A percentile compares a stretch with the other conserved stretches of the same genome.
These are phyloP conservation scores for Plectosphaerella plurivora DNA, from an alignment of 2,329 filamentous ascomycete species.

Conservation along the genomic window DNA sequence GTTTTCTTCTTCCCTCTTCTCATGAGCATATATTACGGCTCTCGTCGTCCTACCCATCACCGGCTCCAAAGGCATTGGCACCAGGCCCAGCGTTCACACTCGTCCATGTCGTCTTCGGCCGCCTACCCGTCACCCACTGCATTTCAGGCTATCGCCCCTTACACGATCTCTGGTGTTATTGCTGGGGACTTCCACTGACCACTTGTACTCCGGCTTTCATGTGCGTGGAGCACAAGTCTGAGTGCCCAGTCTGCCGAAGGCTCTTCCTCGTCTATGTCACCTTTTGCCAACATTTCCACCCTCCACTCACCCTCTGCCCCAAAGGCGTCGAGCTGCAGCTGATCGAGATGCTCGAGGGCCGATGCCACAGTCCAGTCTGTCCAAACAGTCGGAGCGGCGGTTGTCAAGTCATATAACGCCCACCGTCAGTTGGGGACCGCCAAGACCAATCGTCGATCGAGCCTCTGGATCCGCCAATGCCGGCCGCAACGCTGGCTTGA, in stretches of 20 bases:
- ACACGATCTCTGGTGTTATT: background rate
- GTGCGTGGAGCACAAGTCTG: constrained; percentile 53
- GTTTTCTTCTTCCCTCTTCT: background rate
- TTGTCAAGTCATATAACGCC: constrained; percentile 44
- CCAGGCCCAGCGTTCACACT: background rate
- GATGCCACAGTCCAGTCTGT: constrained; percentile 55
- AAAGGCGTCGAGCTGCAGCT: constrained; percentile 31
- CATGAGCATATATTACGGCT: background rate
- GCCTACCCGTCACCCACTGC: background rate
- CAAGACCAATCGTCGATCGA: background rate
- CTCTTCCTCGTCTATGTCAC: constrained; percentile 54
- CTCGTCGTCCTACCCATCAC: background rate
- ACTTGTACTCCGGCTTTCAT: constrained; percentile 38
- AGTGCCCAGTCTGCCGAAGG: constrained; percentile 57
- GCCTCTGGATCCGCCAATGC: no score
- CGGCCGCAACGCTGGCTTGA: background rate
- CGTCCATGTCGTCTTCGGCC: constrained; percentile 10
- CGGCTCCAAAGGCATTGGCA: background rate
- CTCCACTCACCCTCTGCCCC: constrained; percentile 44
- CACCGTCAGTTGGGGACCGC: no score
- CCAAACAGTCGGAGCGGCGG: constrained; percentile 54
- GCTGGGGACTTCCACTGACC: background rate
- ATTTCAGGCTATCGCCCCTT: background rate
- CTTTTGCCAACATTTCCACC: constrained; percentile 49
- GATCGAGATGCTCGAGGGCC: constrained; percentile 46